phyloP scores from a whole-genome alignment of 441 rosid species.

The Pelargonium australe region DNA sequence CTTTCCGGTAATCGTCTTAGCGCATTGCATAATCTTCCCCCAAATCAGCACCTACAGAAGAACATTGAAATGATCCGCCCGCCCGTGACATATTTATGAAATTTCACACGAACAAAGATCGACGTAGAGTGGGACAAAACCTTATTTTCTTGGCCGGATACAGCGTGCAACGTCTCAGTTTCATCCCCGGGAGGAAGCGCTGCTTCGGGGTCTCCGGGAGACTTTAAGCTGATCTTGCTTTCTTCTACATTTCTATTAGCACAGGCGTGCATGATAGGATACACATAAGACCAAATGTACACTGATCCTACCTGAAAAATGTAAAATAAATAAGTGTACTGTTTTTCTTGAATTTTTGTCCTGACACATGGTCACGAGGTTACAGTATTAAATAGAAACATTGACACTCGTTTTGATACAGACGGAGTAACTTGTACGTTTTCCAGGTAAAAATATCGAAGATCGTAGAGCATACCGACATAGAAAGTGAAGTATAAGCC shows the following conservation, averaged over 20 bases:
- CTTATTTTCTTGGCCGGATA: slow-evolving; percentile 5
- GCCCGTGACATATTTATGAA: too few species aligned
- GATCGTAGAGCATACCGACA: slow-evolving; percentile 24
- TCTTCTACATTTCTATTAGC: slow-evolving; percentile 1
- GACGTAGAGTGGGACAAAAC: background rate
- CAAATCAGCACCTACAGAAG: slow-evolving; percentile 13
- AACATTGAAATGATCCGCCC: background rate
- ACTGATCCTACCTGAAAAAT: slow-evolving; percentile 27
- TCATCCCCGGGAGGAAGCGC: slow-evolving; percentile 14
- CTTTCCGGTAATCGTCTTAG: slow-evolving; percentile 11
- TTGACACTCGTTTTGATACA: too few species aligned
- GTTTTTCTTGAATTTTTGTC: too few species aligned
- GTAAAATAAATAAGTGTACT: too few species aligned
- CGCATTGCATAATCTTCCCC: slow-evolving; percentile 13
- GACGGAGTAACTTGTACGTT: too few species aligned
- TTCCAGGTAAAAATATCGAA: background rate
- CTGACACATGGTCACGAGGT: too few species aligned
- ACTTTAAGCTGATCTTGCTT: background rate
- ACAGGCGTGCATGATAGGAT: slow-evolving; percentile 22
- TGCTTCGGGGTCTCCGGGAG: slow-evolving; percentile 18
- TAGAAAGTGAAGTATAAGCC: slow-evolving; percentile 35
- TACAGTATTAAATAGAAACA: too few species aligned
- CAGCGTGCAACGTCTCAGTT: background rate
- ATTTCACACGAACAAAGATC: background rate
- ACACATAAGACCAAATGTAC: slow-evolving; percentile 36